Percentiles rank a stretch among this genome's conserved stretches.
These are phyloP conservation scores for Sclerotinia nivalis DNA, from an alignment of 2,329 filamentous ascomycete genomes.

Conservation along the genomic window DNA sequence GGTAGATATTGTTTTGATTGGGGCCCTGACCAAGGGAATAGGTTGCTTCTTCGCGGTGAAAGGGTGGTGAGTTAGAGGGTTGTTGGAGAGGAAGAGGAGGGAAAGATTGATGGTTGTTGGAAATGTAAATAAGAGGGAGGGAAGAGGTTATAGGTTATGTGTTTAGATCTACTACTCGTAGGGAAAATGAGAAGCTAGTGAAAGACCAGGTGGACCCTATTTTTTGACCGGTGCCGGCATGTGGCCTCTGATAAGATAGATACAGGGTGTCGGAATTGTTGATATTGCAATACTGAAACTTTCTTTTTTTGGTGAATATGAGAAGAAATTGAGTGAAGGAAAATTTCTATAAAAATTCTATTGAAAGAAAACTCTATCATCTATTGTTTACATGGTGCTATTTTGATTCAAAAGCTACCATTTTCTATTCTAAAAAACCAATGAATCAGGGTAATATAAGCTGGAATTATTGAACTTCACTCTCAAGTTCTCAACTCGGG, in stretches of 20 bases:
- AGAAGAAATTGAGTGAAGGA: not conserved
- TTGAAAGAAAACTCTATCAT: not conserved
- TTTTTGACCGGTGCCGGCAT: not conserved
- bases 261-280: not conserved
- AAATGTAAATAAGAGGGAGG: not conserved
- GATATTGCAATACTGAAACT: not conserved
- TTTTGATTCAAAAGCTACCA: not conserved
- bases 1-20: slow-evolving; percentile 54
- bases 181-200: slow-evolving; percentile 8
- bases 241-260: slow-evolving; percentile 2
- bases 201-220: slow-evolving; percentile 17
- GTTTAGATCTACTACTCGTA: slow-evolving; percentile 5
- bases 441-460: not conserved
- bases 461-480: not conserved
- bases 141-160: not conserved
- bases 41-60: slow-evolving; percentile 76
- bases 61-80: slow-evolving; percentile 7
- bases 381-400: not conserved
- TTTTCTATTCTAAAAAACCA: too few species aligned
- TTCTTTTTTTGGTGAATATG: not conserved
- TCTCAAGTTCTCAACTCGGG: not conserved
- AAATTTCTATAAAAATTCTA: not conserved
- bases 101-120: not conserved
- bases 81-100: not conserved
- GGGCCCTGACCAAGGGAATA: slow-evolving; percentile 98